Evolutionary conservation across 2,329 filamentous ascomycete species (phyloP), one percentile per base, ranked within the genome.

Genomic region (Alternaria novae-zelandiae): DNA sequence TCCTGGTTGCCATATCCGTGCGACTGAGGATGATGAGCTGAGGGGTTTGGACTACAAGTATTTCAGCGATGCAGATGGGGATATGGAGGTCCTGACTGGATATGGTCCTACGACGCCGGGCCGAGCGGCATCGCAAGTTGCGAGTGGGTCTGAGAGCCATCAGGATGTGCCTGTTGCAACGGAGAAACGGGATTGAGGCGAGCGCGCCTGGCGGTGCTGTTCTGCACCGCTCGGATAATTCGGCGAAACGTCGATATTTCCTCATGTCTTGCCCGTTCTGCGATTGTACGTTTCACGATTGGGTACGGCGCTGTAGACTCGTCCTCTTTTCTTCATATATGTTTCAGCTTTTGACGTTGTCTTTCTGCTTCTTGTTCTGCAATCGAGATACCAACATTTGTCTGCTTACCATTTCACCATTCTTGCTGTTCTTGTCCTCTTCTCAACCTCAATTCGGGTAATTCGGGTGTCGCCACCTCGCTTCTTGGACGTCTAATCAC

Each of bases 1-100:
- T 41, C 87, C 87, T 0, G 86, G 86, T 0, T 80, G 87, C 62
- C 85, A 87, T 61, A 78, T 89, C 2, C 80, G 87, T 17, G 85
- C 84, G 1, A 84, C 79, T 1, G 86, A 88, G 59, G 86, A 88
- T 58, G 85, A 83, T 8, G 87, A 89, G 73, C 74, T 86, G 6
- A 76, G 79, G 28, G 87, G 87, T 0, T 74, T 89, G 44, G 87
- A 89, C 66, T 71, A 80, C 70, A 83, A 85, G 68, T 84, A 86
- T 70, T 82, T 83, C 15, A 80, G 81, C 63, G 82, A 77, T 61
- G 72, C 66, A 2, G 72, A 73, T 30, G 63, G 50, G 13, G 70
- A 72, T 23, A 68, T 67, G 51, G 65, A 72, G 64, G 64, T 76
- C 3, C 46, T 76, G 13, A 59, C 66, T 28, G 74, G 72, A 3